A percentile compares a stretch with the other conserved stretches of the same genome.
These are phyloP conservation scores for Paracoccidioides lutzii DNA, from an alignment of 2,329 filamentous ascomycete genomes.

Conservation along the genomic window DNA sequence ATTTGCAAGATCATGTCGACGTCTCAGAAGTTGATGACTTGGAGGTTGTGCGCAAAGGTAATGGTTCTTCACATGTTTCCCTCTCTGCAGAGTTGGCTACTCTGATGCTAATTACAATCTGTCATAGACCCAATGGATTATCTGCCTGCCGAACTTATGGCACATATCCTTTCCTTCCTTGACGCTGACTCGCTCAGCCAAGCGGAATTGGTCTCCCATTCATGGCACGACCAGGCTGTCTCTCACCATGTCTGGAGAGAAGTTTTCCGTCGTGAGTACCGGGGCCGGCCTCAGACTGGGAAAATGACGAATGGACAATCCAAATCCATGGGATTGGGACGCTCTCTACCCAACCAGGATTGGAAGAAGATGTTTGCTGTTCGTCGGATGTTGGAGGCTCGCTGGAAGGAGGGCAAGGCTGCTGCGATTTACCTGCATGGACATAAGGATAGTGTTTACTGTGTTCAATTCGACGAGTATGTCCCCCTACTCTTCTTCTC, in stretches of 20 bases:
- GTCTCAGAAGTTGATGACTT: constrained; percentile 21
- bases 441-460: constrained; percentile 93
- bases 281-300: constrained; percentile 26
- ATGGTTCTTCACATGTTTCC: constrained; percentile 8
- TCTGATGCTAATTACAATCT: background rate
- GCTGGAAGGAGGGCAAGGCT: constrained; percentile 69
- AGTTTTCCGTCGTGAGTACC: constrained; percentile 47
- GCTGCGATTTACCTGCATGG: constrained; percentile 81
- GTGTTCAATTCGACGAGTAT: constrained; percentile 92
- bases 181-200: constrained; percentile 44
- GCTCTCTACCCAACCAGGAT: constrained; percentile 49
- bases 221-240: constrained; percentile 44
- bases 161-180: constrained; percentile 47
- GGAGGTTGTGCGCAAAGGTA: constrained; percentile 28
- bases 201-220: constrained; percentile 43
- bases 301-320: constrained; percentile 8
- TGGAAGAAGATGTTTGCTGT: constrained; percentile 80
- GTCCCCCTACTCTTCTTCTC: constrained; percentile 19
- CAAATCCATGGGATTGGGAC: constrained; percentile 38
- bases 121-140: constrained; percentile 39
- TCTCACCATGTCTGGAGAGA: constrained; percentile 49
- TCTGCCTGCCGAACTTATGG: constrained; percentile 47
- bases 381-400: constrained; percentile 58
- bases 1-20: constrained; percentile 27
- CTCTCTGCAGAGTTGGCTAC: constrained; percentile 1